Evolutionary conservation across 306 rosid genomes (phyloP), one percentile per base, ranked within the genome.

Genomic region (Geum urbanum): DNA sequence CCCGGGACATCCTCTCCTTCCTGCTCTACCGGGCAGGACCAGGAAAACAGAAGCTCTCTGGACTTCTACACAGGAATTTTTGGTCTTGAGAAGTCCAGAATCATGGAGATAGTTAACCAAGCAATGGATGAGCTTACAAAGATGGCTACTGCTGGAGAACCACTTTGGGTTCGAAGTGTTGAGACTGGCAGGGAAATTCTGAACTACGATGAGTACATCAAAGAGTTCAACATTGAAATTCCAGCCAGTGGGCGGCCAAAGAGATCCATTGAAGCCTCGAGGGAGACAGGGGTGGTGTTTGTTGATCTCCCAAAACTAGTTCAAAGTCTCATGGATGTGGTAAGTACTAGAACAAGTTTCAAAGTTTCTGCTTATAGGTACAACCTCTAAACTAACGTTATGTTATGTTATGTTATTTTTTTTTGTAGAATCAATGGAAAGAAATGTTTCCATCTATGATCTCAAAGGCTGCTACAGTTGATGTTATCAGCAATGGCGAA

Each of bases 381-480:
- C 24, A 63, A 61, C 32, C 2, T 40, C 60, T 55, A 39, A 54
- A 40, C 35, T 43, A 51, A 59, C 5, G 2, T 4, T 40, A 11
- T 16, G 37, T 3, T 32, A 32, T 53, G 7, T 20, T 1, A n/a
- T n/a, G n/a, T n/a, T n/a, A n/a, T n/a, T 9, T 20, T 67, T 70
- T 57, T 8, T 58, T 60, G 78, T 76, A 95, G 99, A 91, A 89
- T 72, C 95, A 89, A 76, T 95, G 99, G 99, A 91, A 86, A 88
- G 99, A 91, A 57, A 91, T 95, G 99, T 95, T 95, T 81, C 95
- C 99, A 13, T 86, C 86, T 62, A 86, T 91, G 86, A 80, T 95
- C 74, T 83, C 99, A 0, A 95, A 95, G 80, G 96, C 99, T 2
- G 97, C 96, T 48, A 83, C 88, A 0, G 96, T 91, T 10, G 97